These are phyloP conservation scores for Kodamaea plutei DNA, from an alignment of 1,139 yeast genomes.

Conservation along the genomic window DNA sequence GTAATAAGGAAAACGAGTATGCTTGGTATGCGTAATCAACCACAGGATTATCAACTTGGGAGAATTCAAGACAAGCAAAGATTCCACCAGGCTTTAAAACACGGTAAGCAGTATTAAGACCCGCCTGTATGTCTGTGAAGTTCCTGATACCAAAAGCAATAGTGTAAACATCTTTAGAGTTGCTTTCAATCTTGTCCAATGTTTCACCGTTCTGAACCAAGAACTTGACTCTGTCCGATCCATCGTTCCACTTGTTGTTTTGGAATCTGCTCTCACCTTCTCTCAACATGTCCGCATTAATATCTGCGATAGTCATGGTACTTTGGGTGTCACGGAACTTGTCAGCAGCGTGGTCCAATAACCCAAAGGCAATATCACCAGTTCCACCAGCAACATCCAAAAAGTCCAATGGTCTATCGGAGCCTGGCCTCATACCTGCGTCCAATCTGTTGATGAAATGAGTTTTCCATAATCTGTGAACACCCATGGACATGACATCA, in stretches of 20 bases:
- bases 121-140: constrained; percentile 91
- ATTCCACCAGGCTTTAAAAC: constrained; percentile 98
- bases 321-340: constrained; percentile 72
- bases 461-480: constrained; percentile 92
- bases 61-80: constrained; percentile 92
- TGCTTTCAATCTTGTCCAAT: constrained; percentile 76
- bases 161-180: constrained; percentile 91
- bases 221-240: constrained; percentile 64
- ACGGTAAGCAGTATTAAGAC: constrained; percentile 88
- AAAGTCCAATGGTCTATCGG: constrained; percentile 71
- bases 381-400: constrained; percentile 99
- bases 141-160: constrained; percentile 97
- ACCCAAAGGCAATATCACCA: constrained; percentile 96
- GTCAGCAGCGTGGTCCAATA: constrained; percentile 82
- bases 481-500: constrained; percentile 95
- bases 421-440: constrained; percentile 91
- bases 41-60: constrained; percentile 80
- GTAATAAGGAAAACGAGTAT: constrained; percentile 83
- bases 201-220: constrained; percentile 91
- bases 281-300: constrained; percentile 90
- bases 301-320: constrained; percentile 89
- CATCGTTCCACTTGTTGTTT: constrained; percentile 48
- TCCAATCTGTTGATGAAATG: constrained; percentile 85
- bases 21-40: constrained; percentile 77
- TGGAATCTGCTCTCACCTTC: constrained; percentile 82